Base-by-base conservation (phyloP, 2,329 filamentous ascomycete genomes). In the Penicillium concentricum region DNA sequence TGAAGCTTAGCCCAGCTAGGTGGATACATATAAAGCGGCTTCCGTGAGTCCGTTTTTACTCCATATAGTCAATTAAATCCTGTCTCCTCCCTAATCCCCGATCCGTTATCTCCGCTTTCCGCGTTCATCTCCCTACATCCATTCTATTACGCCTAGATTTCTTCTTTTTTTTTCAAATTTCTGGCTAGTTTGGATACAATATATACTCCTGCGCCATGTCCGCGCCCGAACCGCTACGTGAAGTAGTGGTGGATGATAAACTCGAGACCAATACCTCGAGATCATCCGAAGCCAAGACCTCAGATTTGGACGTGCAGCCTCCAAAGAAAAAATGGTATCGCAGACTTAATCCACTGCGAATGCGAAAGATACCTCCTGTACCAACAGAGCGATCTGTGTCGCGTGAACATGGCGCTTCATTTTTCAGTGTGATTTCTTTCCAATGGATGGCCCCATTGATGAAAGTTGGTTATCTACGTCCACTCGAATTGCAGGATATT, bases 381-480 rank as follows among this genome's bases (percentile, higher is more conserved):
- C 84, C 85, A 1, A 71, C 80, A 26, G 75, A 82, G 63, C 75
- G 84, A 30, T 68, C 68, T 10, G 73, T 80, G 0, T 92, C 85
- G 6, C 84, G 83, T 60, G 92, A 97, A 75, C 81, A 91, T 70
- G 81, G 78, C 4, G 92, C 92, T 5, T 78, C 83, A 2, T 87
- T 92, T 68, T 82, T 94, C 61, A 96, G 90, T 75, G 72, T 81
- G 55, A 72, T 96, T 22, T 88, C 88, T 4, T 97, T 96, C 70
- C 85, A 91, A 72, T 97, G 93, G 93, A 93, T 97, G 82, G 86
- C 86, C 0, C 87, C 91, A 1, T 71, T 97, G 54, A 97, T 97
- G 92, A 81, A 76, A 61, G 84, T 86, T 38, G 94, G 94, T 35
- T 97, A 97, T 74, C 87, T 91, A 69, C 87, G 94, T 15, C 85